Evolutionary conservation across 2,329 filamentous ascomycete species (phyloP).

Genomic region (Cladophialophora chaetospira): DNA sequence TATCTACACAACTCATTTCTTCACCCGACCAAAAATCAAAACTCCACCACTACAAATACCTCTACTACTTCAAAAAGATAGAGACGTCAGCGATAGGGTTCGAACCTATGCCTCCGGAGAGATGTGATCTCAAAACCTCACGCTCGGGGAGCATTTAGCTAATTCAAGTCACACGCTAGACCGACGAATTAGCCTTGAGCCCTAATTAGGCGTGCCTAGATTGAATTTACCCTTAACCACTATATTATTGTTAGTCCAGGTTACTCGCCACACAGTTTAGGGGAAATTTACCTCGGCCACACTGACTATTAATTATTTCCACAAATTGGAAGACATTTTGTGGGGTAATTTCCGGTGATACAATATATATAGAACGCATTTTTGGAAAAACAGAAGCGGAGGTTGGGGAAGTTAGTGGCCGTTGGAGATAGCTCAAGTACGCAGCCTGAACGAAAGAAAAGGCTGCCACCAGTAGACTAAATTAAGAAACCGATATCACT

Average conservation of each 20-base stretch:
- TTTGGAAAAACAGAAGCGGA: too few relatives aligned
- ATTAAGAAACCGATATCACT: too few relatives aligned
- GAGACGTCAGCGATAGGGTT: slow-evolving; percentile 26
- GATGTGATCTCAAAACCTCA: slow-evolving; percentile 9
- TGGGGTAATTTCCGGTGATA: not conserved
- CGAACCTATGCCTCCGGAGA: slow-evolving; percentile 24
- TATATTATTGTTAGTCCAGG: too few relatives aligned
- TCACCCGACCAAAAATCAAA: not conserved
- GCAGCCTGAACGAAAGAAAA: too few relatives aligned
- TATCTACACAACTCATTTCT: too few relatives aligned
- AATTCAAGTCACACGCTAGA: slow-evolving; percentile 27
- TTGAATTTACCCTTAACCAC: not conserved
- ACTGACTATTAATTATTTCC: not conserved
- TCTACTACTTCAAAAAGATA: slow-evolving; percentile 2
- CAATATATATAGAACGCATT: not conserved
- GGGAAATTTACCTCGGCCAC: too few relatives aligned
- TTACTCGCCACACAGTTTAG: too few relatives aligned
- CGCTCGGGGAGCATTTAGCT: not conserved
- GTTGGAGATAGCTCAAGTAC: too few relatives aligned
- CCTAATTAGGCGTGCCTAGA: not conserved
- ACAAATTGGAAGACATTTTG: not conserved
- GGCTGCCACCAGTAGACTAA: too few relatives aligned
- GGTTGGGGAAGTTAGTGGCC: too few relatives aligned
- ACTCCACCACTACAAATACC: not conserved
- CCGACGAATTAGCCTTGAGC: slow-evolving; percentile 19